A percentile compares a stretch with the other conserved stretches of the same genome.
Conservation (phyloP, 2,329 filamentous ascomycete species). For the Apiospora malaysiana region DNA sequence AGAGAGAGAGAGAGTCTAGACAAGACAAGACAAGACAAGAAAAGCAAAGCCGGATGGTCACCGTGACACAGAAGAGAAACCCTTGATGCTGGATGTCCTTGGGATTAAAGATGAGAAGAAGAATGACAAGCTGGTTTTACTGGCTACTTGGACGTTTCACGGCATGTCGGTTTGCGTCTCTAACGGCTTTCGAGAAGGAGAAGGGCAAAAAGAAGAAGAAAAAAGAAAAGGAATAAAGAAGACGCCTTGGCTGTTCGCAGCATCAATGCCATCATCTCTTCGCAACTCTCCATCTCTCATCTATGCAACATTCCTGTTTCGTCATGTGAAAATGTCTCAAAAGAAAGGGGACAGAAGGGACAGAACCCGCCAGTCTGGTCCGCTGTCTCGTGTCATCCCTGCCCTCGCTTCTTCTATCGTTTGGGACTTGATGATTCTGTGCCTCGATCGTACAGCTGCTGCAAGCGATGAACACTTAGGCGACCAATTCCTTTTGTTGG, state of each 20-base stretch:
- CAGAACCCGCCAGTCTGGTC: constrained; percentile 7
- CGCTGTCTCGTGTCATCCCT: background rate
- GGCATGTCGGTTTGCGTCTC: background rate
- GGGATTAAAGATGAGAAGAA: background rate
- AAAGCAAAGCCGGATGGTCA: background rate
- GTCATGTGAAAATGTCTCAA: background rate
- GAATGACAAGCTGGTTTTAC: background rate
- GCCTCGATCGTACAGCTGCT: background rate
- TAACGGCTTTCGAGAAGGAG: background rate
- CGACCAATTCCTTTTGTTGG: background rate
- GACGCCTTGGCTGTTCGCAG: background rate
- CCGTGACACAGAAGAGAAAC: background rate
- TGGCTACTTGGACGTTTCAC: background rate
- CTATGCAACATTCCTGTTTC: background rate
- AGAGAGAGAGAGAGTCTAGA: too few relatives aligned
- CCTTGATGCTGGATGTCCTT: background rate
- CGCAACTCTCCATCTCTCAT: background rate
- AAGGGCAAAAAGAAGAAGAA: background rate
- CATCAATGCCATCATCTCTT: background rate
- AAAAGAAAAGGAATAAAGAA: background rate
- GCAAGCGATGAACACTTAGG: background rate
- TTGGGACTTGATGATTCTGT: background rate
- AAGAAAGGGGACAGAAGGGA: background rate
- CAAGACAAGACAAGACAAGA: background rate
- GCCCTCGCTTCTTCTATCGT: background rate